Conservation (phyloP, 2,329 filamentous ascomycete genomes). For the Pyrenochaeta sp. region DNA sequence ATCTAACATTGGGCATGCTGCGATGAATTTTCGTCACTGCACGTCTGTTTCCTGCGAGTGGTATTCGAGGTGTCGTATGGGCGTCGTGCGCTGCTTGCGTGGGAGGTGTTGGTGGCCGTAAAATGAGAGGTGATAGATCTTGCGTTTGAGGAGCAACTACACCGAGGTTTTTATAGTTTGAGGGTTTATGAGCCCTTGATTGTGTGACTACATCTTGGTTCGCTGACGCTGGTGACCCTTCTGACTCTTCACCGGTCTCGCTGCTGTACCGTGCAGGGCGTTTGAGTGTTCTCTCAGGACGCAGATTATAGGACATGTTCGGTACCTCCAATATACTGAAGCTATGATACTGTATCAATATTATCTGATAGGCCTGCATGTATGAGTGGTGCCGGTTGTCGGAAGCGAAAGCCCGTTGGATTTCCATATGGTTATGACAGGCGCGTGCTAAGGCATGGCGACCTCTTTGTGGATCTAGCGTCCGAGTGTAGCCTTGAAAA, state of each 20-base stretch:
- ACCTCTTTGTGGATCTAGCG: not conserved
- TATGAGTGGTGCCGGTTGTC: not conserved
- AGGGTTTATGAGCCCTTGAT: not conserved
- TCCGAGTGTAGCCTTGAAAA: not conserved
- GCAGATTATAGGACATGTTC: constrained; percentile 8
- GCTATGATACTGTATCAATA: constrained; percentile 4
- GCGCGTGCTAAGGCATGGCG: not conserved
- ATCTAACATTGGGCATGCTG: constrained; percentile 14
- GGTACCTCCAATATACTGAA: not conserved
- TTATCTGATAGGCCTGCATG: not conserved
- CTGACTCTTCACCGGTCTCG: not conserved
- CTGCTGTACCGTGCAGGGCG: constrained; percentile 4
- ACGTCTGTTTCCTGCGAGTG: not conserved
- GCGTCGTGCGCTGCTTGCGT: not conserved
- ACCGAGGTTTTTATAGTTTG: not conserved
- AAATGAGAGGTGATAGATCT: not conserved
- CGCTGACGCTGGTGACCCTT: not conserved
- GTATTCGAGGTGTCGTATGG: not conserved
- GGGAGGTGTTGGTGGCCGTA: not conserved
- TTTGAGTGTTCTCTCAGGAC: constrained; percentile 8
- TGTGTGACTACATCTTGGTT: not conserved
- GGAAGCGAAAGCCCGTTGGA: not conserved
- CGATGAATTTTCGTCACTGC: not conserved
- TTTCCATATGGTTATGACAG: not conserved
- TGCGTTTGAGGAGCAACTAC: not conserved